Evolutionary conservation across 495 filamentous ascomycete genomes (phyloP).

Genomic region (Sabuloglossum arenarium): DNA sequence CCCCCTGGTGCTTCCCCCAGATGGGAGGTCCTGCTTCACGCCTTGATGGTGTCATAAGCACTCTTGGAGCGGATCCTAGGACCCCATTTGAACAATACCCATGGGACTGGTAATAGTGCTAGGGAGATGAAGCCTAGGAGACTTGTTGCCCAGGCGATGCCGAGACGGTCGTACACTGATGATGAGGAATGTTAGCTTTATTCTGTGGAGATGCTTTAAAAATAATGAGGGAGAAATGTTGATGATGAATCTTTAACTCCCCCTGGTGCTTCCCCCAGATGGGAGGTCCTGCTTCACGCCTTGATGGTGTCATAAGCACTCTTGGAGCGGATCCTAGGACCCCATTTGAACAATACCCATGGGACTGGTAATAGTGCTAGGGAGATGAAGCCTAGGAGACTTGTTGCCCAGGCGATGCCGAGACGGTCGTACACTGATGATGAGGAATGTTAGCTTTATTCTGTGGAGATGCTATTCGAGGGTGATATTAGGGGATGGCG

Average conservation of each 20-base stretch:
- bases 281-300: no score
- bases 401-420: constrained; percentile 3
- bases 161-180: constrained; percentile 1
- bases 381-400: constrained; percentile 1
- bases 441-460: not conserved
- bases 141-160: constrained; percentile 3
- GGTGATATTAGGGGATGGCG: not conserved
- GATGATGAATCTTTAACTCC: no score
- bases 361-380: constrained; percentile 2
- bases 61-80: not conserved
- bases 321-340: not conserved
- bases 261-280: no score
- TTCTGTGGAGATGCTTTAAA: no score
- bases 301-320: not conserved
- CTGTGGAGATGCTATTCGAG: no score
- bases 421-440: constrained; percentile 1
- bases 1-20: no score
- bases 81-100: constrained; percentile 5
- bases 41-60: not conserved
- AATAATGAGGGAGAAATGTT: no score
- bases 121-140: constrained; percentile 2
- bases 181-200: not conserved
- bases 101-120: constrained; percentile 2
- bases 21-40: no score
- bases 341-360: constrained; percentile 5